Evolutionary conservation across 305 asterid genomes (phyloP), one percentile per base, ranked within the genome.

Genomic region (Lippia alba): DNA sequence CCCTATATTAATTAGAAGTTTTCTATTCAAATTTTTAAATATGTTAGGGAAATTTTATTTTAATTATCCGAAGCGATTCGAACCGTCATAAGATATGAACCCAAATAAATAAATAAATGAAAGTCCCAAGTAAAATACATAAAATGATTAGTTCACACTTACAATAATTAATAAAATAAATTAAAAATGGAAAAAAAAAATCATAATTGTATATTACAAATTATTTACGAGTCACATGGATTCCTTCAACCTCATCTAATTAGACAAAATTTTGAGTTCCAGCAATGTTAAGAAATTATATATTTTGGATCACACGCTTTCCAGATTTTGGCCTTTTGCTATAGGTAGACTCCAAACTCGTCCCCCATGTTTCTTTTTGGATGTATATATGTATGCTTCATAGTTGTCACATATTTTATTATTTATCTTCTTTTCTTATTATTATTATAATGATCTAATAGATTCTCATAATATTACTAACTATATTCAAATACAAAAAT

Each of bases 151-250:
- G 3, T 24, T 24, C 30, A 24, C 30, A 24, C 30, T 24, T 24
- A 24, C 30, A 24, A 24, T 24, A 24, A 24, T 24, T 3, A 24
- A 24, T 24, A 24, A 36, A 36, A 36, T 5, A 36, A 36, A 36
- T 5, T 0, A 36, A 36, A 8, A 36, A 36, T 4, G 1, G 9
- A 1, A 36, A 7, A 36, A 36, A 36, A 45, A 72, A 73, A 66
- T 66, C 5, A 40, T 9, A 59, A 30, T 34, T 36, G 54, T 66
- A 20, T 16, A 16, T 56, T 49, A 12, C 60, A 46, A 55, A 36
- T 34, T 58, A 73, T 73, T 73, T 17, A 57, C 4, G 40, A 64
- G 32, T 66, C 78, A 74, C 78, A 74, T 73, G 78, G 73, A 66
- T 60, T 30, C 69, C 24, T 14, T 40, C 18, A 48, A 56, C 58